Percentiles rank a stretch among this genome's conserved stretches.
Conservation (phyloP, 768 basidiomycete species). For the Suillus clintonianus region DNA sequence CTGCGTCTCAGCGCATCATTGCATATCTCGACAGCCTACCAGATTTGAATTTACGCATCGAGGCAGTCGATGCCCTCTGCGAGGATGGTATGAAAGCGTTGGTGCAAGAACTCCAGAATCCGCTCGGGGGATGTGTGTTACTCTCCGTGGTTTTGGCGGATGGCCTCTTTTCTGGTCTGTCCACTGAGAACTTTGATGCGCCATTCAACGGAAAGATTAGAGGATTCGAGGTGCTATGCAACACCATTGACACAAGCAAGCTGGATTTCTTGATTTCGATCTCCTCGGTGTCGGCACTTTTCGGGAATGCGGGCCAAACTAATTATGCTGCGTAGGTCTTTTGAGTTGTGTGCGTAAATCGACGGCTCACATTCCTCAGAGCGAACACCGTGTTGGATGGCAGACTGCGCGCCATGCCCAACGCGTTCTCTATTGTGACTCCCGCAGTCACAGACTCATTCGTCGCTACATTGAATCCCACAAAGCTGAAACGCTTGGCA, state of each 20-base stretch:
- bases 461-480: neutral
- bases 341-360: neutral
- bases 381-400: neutral
- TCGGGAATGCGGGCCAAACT: slow-evolving; percentile 30
- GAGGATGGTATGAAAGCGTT: neutral
- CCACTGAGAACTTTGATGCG: slow-evolving; percentile 23
- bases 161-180: neutral
- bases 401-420: slow-evolving; percentile 19
- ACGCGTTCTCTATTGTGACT: slow-evolving; percentile 34
- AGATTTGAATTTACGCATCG: neutral
- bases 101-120: neutral
- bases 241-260: slow-evolving; percentile 14
- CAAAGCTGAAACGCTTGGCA: neutral
- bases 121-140: neutral
- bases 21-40: neutral
- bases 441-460: slow-evolving; percentile 35
- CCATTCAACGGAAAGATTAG: slow-evolving; percentile 24
- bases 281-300: slow-evolving; percentile 35
- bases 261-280: slow-evolving; percentile 36
- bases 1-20: neutral
- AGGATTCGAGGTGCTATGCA: slow-evolving; percentile 19
- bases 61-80: neutral
- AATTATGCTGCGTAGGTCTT: slow-evolving; percentile 18
- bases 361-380: neutral
- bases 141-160: neutral